These are phyloP conservation scores for Sequoia sempervirens DNA, from an alignment of 75 land plant genomes.

Conservation along the genomic window DNA sequence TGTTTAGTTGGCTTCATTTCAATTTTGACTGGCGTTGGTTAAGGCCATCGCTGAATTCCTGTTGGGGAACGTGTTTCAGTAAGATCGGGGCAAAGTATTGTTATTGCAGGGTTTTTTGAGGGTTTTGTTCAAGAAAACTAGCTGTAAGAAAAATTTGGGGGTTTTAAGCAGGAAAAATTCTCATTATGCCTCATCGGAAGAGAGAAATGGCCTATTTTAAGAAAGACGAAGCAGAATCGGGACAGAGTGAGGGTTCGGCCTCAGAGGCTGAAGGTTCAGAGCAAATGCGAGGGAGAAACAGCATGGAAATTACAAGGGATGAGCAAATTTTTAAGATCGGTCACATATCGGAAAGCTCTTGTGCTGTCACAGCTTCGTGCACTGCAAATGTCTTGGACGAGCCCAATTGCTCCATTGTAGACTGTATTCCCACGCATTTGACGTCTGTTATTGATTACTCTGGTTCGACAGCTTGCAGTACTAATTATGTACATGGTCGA, in stretches of 20 bases:
- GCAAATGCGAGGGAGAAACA: background rate
- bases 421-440: conserved; percentile 1
- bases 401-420: background rate
- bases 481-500: background rate
- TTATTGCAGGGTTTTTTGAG: background rate
- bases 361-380: background rate
- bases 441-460: conserved; percentile 3
- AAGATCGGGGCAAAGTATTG: background rate
- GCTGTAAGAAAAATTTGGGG: background rate
- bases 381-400: conserved; percentile 5
- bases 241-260: conserved; percentile 3
- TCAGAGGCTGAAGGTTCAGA: conserved; percentile 8
- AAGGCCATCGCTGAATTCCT: background rate
- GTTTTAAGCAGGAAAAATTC: background rate
- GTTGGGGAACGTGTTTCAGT: background rate
- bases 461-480: conserved; percentile 4
- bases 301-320: background rate
- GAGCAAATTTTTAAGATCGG: conserved; percentile 5
- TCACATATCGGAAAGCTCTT: background rate
- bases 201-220: conserved; percentile 1
- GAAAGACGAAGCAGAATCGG: background rate
- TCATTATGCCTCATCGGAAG: background rate
- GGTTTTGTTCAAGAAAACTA: background rate
- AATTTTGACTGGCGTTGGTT: background rate
- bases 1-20: background rate